Evolutionary conservation across 2,329 filamentous ascomycete genomes (phyloP), one percentile per base, ranked within the genome.

Genomic region (Leptographium procerum): DNA sequence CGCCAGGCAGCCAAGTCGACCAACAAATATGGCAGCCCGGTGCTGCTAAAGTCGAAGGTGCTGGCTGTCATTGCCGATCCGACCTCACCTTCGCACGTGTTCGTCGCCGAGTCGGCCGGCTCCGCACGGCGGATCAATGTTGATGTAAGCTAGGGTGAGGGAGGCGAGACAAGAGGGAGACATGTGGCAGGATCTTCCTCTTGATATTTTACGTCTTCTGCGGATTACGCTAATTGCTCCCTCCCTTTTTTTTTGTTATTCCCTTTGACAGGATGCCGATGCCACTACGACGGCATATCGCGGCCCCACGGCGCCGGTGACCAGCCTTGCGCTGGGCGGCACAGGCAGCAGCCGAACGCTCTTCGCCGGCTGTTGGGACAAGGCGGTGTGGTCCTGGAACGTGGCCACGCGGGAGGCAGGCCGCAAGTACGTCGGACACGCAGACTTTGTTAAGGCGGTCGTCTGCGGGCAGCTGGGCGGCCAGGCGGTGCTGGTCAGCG

Each of bases 341-440:
- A 13, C 33, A 4, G 22, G 22, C 45, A 14, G 3, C 14, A 9
- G 24, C 24, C 72, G 70, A 55, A 87, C 79, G 1, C 68, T 96
- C 13, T 96, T 90, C 70, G 90, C 90, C 28, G 92, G 91, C 36
- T 94, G 86, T 60, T 99, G 94, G 94, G 92, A 99, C 73, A 96
- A 95, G 73, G 80, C 83, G 24, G 81, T 97, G 59, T 96, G 91
- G 85, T 88, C 87, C 34, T 96, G 90, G 88, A 79, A 88, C 65
- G 74, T 86, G 34, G 74, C 78, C 22, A 82, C 82, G 4, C 77
- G 75, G 50, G 69, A 75, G 33, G 72, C 75, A 1, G 76, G 75
- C n/a, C 78, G 75, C 61, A 84, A 78, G 62, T 91, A 85, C 64
- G 79, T 80, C 59, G 91, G 90, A 5, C 92, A 97, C 70, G 77